Percentiles rank a stretch among this genome's conserved stretches.
These are phyloP conservation scores for Blastobotrys buckinghamii DNA, from an alignment of 1,139 yeast species.

Conservation along the genomic window DNA sequence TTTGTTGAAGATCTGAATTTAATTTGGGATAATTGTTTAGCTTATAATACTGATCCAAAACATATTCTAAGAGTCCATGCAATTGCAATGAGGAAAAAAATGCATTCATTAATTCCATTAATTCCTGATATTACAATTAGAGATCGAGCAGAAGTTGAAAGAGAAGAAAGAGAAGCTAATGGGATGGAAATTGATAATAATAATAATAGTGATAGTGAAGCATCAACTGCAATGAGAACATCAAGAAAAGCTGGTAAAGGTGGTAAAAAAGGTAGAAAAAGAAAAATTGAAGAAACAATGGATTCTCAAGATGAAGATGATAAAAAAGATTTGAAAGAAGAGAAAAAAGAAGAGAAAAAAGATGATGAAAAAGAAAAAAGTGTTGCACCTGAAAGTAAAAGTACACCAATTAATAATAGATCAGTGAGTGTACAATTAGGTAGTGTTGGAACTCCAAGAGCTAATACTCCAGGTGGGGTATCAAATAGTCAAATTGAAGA, in stretches of 20 bases:
- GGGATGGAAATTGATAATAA: constrained; percentile 16
- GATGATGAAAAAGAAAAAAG: not conserved
- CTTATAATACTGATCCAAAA: constrained; percentile 91
- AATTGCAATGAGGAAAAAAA: constrained; percentile 89
- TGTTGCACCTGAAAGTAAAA: not conserved
- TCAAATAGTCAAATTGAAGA: constrained; percentile 12
- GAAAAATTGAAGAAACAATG: constrained; percentile 23
- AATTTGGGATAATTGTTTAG: constrained; percentile 91
- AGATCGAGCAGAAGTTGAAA: constrained; percentile 80
- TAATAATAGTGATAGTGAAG: constrained; percentile 15
- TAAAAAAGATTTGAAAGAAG: constrained; percentile 23
- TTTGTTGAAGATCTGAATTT: constrained; percentile 91
- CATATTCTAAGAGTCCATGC: constrained; percentile 92
- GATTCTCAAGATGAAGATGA: constrained; percentile 17
- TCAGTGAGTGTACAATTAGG: constrained; percentile 1
- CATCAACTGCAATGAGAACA: constrained; percentile 13
- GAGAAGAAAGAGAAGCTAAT: constrained; percentile 57
- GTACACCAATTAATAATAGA: not conserved
- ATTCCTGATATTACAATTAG: constrained; percentile 84
- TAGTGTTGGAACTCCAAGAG: constrained; percentile 7
- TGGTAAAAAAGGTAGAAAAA: constrained; percentile 24
- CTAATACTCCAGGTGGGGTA: constrained; percentile 11
- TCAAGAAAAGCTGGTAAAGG: constrained; percentile 22
- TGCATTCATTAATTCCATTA: constrained; percentile 66
- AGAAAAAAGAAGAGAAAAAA: not conserved